Evolutionary conservation across 2,329 filamentous ascomycete genomes (phyloP).

Genomic region (Aspergillus calidoustus): DNA sequence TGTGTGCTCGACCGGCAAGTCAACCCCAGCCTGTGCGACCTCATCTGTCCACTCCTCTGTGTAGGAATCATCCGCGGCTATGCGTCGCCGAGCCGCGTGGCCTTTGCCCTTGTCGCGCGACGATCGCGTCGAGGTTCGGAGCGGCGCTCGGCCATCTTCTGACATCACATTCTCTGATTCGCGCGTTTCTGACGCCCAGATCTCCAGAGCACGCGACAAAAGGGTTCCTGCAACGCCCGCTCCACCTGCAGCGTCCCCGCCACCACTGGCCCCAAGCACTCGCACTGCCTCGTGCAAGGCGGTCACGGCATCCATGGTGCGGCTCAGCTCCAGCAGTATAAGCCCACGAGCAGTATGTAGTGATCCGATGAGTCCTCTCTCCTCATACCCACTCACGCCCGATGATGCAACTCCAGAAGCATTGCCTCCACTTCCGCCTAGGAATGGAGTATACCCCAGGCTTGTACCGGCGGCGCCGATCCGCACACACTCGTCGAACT

Average conservation of each 20-base stretch:
- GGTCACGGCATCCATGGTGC: slow-evolving; percentile 76
- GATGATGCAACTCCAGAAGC: slow-evolving; percentile 42
- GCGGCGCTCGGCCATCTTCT: slow-evolving; percentile 25
- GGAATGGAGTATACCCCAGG: slow-evolving; percentile 73
- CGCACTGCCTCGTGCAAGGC: slow-evolving; percentile 75
- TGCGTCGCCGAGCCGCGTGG: slow-evolving; percentile 29
- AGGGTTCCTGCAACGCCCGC: slow-evolving; percentile 53
- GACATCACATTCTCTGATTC: slow-evolving; percentile 28
- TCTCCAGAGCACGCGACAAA: slow-evolving; percentile 49
- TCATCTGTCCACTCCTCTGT: slow-evolving; percentile 45
- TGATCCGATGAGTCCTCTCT: slow-evolving; percentile 51
- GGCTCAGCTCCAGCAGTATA: slow-evolving; percentile 76
- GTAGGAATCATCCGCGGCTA: slow-evolving; percentile 27
- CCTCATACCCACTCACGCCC: slow-evolving; percentile 52
- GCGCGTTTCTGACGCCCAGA: slow-evolving; percentile 50
- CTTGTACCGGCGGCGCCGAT: slow-evolving; percentile 77
- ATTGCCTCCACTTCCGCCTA: slow-evolving; percentile 42
- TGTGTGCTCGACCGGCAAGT: slow-evolving; percentile 2
- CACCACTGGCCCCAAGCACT: slow-evolving; percentile 49
- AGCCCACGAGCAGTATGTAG: slow-evolving; percentile 67
- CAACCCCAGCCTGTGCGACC: slow-evolving; percentile 34
- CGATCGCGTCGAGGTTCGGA: slow-evolving; percentile 26
- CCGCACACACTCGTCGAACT: slow-evolving; percentile 87
- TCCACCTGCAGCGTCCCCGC: slow-evolving; percentile 52
- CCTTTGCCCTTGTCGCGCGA: slow-evolving; percentile 38